phyloP scores from a whole-genome alignment of 495 filamentous ascomycete species.

The Xylaria castorea region DNA sequence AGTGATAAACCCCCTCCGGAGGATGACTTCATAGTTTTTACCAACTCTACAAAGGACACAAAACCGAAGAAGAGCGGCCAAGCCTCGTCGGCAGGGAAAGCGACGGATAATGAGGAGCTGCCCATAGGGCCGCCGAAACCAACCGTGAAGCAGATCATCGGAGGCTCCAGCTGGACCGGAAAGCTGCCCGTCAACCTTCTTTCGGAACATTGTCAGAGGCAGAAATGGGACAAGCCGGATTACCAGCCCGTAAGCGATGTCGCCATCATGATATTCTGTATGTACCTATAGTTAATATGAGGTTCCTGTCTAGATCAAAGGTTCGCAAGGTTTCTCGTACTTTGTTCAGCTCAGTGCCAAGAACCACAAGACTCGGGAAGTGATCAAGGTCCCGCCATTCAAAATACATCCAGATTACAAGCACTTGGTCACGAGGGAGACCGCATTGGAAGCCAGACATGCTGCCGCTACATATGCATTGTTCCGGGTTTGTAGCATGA shows the following conservation, averaged over 20 bases:
- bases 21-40: constrained; percentile 72
- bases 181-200: constrained; percentile 94
- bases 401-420: constrained; percentile 76
- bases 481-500: constrained; percentile 91
- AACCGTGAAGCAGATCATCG: constrained; percentile 85
- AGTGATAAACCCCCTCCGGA: constrained; percentile 47
- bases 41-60: constrained; percentile 64
- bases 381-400: constrained; percentile 76
- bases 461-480: constrained; percentile 90
- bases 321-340: constrained; percentile 71
- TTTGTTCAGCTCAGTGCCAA: constrained; percentile 77
- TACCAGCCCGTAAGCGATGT: constrained; percentile 64
- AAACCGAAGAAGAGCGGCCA: constrained; percentile 53
- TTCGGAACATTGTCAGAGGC: constrained; percentile 91
- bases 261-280: constrained; percentile 25
- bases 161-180: constrained; percentile 95
- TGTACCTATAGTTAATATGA: constrained; percentile 33
- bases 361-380: constrained; percentile 84
- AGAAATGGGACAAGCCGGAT: constrained; percentile 93
- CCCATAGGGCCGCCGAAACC: constrained; percentile 69
- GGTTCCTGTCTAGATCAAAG: constrained; percentile 36
- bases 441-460: constrained; percentile 87
- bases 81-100: constrained; percentile 47
- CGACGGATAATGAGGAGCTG: constrained; percentile 36
- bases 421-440: constrained; percentile 70